These are phyloP conservation scores for Lachancea fermentati DNA, from an alignment of 805 yeast species.

Conservation along the genomic window DNA sequence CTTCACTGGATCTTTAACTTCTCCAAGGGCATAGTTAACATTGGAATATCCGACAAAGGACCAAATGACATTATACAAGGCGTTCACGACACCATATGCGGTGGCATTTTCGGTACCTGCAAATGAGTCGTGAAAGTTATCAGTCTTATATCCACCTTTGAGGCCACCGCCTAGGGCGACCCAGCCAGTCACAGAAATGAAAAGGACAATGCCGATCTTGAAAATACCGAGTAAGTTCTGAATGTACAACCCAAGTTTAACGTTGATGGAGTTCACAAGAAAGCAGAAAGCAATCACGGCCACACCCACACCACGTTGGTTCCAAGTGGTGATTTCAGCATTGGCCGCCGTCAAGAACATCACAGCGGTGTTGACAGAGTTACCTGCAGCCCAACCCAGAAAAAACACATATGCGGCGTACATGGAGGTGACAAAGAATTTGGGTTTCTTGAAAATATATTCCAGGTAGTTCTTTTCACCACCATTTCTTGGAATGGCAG, in stretches of 20 bases:
- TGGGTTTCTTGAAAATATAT: constrained; percentile 62
- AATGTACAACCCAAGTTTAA: constrained; percentile 60
- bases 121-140: constrained; percentile 57
- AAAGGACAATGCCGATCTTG: constrained; percentile 63
- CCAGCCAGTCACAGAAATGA: constrained; percentile 76
- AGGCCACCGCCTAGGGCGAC: constrained; percentile 74
- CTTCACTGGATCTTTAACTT: constrained; percentile 65
- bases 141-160: constrained; percentile 46
- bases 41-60: constrained; percentile 79
- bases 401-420: constrained; percentile 68
- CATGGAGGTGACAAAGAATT: constrained; percentile 57
- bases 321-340: constrained; percentile 64
- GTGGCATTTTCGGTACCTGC: constrained; percentile 46
- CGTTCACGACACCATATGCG: constrained; percentile 67
- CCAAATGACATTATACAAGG: constrained; percentile 80
- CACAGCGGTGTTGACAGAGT: constrained; percentile 74
- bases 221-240: constrained; percentile 65
- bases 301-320: constrained; percentile 69
- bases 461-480: constrained; percentile 83
- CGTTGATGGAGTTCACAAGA: constrained; percentile 52
- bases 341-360: constrained; percentile 72
- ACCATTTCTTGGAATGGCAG: constrained; percentile 74
- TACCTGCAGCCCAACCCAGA: constrained; percentile 83
- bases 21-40: constrained; percentile 78
- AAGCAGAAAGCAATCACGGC: constrained; percentile 70